Evolutionary conservation across 1,284 basidiomycete genomes (phyloP).

Genomic region (Irpex sp.): DNA sequence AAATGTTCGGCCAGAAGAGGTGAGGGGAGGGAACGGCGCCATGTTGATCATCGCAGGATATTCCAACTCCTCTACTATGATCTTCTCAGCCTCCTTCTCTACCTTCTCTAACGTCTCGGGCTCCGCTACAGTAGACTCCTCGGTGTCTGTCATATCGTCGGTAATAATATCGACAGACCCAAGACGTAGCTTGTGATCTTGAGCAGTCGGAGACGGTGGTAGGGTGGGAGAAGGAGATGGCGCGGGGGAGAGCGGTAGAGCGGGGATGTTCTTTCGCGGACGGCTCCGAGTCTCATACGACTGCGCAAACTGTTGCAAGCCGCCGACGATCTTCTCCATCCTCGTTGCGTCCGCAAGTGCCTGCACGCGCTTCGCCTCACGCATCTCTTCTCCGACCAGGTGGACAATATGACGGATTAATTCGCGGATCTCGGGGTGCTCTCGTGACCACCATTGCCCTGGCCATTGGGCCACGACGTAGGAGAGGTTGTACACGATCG

Average conservation of each 20-base stretch:
- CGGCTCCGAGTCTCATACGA: conserved; percentile 26
- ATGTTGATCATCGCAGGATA: background rate
- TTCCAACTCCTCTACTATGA: background rate
- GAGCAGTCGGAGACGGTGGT: conserved; percentile 10
- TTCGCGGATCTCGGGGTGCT: conserved; percentile 55
- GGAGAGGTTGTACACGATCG: conserved; percentile 49
- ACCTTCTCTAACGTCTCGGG: background rate
- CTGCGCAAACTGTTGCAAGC: conserved; percentile 42
- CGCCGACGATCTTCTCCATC: conserved; percentile 46
- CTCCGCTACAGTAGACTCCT: background rate
- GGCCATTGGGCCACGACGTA: conserved; percentile 67
- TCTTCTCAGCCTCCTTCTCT: background rate
- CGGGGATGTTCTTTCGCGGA: conserved; percentile 4
- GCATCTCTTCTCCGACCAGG: conserved; percentile 61
- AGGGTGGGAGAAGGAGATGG: conserved; percentile 12
- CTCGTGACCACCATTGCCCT: conserved; percentile 56
- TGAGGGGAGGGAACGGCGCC: background rate
- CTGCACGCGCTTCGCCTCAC: conserved; percentile 42
- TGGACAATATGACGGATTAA: conserved; percentile 54
- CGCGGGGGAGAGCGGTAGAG: conserved; percentile 11
- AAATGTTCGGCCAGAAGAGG: conserved; percentile 2
- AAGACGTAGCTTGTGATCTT: conserved; percentile 8
- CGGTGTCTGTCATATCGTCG: conserved; percentile 6
- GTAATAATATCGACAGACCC: conserved; percentile 11
- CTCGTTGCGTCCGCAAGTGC: conserved; percentile 38